A percentile compares a stretch with the other conserved stretches of the same genome.
Evolutionary conservation across 768 basidiomycete species (phyloP).

Genomic region (Lentinula aciculospora): DNA sequence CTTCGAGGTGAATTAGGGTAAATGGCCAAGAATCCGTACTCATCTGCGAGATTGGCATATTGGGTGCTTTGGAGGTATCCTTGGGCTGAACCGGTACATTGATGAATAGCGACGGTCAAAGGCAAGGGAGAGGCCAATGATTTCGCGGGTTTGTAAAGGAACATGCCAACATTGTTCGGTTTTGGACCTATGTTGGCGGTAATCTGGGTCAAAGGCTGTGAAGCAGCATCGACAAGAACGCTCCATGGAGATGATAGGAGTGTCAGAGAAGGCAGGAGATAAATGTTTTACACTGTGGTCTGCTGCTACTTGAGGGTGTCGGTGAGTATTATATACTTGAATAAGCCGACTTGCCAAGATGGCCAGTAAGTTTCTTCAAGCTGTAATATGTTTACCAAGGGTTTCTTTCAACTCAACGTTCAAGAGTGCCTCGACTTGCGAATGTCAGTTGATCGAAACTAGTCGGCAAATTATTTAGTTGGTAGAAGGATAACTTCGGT

Average conservation of each 20-base stretch:
- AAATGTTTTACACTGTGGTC: background rate
- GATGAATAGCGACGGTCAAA: conserved; percentile 48
- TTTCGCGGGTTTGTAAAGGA: conserved; percentile 34
- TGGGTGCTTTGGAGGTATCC: conserved; percentile 44
- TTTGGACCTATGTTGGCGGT: conserved; percentile 46
- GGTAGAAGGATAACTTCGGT: background rate
- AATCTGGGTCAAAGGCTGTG: background rate
- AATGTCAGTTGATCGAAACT: background rate
- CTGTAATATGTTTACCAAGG: background rate
- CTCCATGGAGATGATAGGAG: background rate
- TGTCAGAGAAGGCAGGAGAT: background rate
- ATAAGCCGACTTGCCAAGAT: background rate
- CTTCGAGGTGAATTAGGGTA: conserved; percentile 37
- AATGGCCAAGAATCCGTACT: conserved; percentile 44
- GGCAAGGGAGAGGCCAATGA: conserved; percentile 33
- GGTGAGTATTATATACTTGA: background rate
- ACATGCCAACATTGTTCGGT: conserved; percentile 47
- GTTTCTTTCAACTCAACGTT: background rate
- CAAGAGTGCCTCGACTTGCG: background rate
- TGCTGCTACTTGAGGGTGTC: background rate
- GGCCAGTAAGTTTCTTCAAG: too few species aligned
- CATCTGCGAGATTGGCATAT: conserved; percentile 45
- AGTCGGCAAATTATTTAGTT: background rate
- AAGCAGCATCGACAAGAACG: background rate
- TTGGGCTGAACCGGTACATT: conserved; percentile 46